Base-by-base conservation (phyloP, 140 eudicot species). In the Cichorium intybus region DNA sequence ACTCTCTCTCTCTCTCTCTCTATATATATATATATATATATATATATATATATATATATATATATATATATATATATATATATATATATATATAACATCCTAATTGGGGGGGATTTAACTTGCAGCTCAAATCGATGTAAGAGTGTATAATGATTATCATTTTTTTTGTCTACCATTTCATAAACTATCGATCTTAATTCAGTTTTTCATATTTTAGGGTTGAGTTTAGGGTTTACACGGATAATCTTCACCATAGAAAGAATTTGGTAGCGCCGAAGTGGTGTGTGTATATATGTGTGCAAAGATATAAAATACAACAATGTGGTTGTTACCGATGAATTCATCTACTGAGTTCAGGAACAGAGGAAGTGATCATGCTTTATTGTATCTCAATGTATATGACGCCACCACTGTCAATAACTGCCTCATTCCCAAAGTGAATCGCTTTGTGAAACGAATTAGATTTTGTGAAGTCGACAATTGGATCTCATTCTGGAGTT, bases 361-460 rank as follows among this genome's bases (percentile, higher is more conserved):
- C 18, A 75, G 60, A 28, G 90, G 77, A 51, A 80, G 33, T 60
- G 80, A 62, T 63, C 71, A 74, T 3, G 79, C 78, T 14, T 47
- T 53, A 8, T 57, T 91, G 78, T 87, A 91, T 80, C 85, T 91
- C 16, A 91, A 91, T 79, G 87, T 91, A 20, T 91, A 91, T 63
- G 97, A 91, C 85, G 87, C 87, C 31, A 87, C 97, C n/a, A 91
- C 91, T 71, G 77, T 85, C 16, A 91, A 91, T 78, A 77, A 91
- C 69, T 91, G 87, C 43, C 78, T 91, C 54, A n/a, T n/a, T n/a
- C n/a, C n/a, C n/a, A n/a, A n/a, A n/a, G n/a, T n/a, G n/a, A n/a
- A n/a, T n/a, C n/a, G n/a, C n/a, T n/a, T n/a, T n/a, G n/a, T n/a
- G n/a, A n/a, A n/a, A n/a, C n/a, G n/a, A n/a, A n/a, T n/a, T n/a